These are phyloP conservation scores for Fusarium caatingaense DNA, from an alignment of 2,329 filamentous ascomycete genomes.

Conservation along the genomic window DNA sequence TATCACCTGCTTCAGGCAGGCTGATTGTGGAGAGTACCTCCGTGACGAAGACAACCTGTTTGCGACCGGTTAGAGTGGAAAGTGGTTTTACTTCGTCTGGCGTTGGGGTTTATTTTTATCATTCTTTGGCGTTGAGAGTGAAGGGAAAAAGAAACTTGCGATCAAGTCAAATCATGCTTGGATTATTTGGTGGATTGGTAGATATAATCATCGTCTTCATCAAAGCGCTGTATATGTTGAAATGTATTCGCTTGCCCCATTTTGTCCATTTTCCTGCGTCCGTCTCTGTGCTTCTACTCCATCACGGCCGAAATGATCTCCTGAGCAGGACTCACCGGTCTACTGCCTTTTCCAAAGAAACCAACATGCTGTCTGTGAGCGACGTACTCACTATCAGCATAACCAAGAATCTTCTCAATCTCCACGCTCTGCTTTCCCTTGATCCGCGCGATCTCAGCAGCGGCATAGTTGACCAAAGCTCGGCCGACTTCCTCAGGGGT, in stretches of 20 bases:
- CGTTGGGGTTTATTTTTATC: constrained; percentile 43
- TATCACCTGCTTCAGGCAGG: constrained; percentile 89
- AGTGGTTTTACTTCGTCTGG: constrained; percentile 32
- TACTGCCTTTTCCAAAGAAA: constrained; percentile 69
- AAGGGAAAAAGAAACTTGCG: constrained; percentile 30
- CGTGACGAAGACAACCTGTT: constrained; percentile 81
- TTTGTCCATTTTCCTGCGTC: constrained; percentile 13
- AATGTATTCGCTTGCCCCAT: constrained; percentile 38
- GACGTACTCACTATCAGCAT: constrained; percentile 95
- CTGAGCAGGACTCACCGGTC: constrained; percentile 62
- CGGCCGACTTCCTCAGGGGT: constrained; percentile 80
- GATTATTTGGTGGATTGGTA: constrained; percentile 39
- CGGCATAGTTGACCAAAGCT: constrained; percentile 93
- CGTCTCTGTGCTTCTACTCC: constrained; percentile 26
- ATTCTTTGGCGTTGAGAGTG: constrained; percentile 41
- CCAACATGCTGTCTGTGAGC: constrained; percentile 89
- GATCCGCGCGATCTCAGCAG: constrained; percentile 83
- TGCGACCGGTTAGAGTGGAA: constrained; percentile 57
- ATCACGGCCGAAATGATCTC: constrained; percentile 40
- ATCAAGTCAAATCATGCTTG: constrained; percentile 35
- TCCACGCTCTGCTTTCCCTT: constrained; percentile 85
- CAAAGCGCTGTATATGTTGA: constrained; percentile 39
- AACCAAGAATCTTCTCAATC: constrained; percentile 84
- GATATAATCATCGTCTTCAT: constrained; percentile 37
- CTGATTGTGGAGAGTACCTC: constrained; percentile 94